Percentiles rank a stretch among this genome's conserved stretches.
phyloP scores from a whole-genome alignment of 2,329 filamentous ascomycete species.

The Penicillium concentricum region DNA sequence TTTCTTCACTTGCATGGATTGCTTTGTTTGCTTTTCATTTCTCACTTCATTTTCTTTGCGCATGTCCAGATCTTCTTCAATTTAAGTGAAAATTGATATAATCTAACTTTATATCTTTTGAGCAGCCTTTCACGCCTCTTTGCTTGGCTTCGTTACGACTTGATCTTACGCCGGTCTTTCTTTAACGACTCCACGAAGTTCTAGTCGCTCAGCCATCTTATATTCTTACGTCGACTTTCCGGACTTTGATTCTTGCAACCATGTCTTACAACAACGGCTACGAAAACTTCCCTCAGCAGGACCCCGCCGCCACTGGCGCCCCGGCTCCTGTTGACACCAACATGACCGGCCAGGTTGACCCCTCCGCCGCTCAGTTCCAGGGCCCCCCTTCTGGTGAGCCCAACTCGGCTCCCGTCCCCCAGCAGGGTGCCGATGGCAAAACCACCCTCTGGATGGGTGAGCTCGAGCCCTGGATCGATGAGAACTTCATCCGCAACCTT shows the following conservation, averaged over 20 bases:
- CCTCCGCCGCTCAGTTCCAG: constrained; percentile 52
- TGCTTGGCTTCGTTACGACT: constrained; percentile 31
- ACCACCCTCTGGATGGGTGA: constrained; percentile 84
- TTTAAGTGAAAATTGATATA: not conserved
- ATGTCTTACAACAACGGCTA: constrained; percentile 70
- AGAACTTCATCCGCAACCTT: constrained; percentile 95
- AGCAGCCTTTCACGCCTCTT: constrained; percentile 29
- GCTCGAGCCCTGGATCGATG: constrained; percentile 98
- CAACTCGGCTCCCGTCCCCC: constrained; percentile 44
- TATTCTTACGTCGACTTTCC: constrained; percentile 28
- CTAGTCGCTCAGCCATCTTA: constrained; percentile 36
- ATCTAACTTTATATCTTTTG: constrained; percentile 15
- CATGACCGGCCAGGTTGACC: constrained; percentile 59
- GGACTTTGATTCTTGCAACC: constrained; percentile 33
- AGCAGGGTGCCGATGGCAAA: constrained; percentile 55
- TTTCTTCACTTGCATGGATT: not conserved
- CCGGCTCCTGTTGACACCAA: constrained; percentile 53
- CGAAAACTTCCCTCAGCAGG: constrained; percentile 62
- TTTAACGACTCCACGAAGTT: constrained; percentile 44
- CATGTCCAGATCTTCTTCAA: constrained; percentile 5
- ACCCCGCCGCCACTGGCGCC: constrained; percentile 47
- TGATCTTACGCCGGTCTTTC: constrained; percentile 38
- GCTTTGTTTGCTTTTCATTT: not conserved
- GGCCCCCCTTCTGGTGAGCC: constrained; percentile 47
- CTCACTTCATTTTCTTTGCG: constrained; percentile 17